phyloP scores from a whole-genome alignment of 1,284 basidiomycete species.

The Entoloma clypeatum region DNA sequence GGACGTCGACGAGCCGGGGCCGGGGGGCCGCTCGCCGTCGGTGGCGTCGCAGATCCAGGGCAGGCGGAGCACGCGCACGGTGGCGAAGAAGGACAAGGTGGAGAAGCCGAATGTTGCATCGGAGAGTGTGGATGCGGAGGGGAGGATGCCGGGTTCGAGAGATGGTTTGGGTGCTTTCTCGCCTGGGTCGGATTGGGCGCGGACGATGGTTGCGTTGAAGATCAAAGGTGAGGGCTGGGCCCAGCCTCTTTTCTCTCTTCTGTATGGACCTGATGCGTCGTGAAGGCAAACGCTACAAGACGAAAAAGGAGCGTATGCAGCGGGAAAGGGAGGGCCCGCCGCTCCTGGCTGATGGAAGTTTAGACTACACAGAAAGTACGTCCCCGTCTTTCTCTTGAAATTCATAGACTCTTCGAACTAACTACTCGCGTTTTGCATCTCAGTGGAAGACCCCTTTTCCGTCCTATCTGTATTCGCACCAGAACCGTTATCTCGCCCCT shows the following conservation, averaged over 20 bases:
- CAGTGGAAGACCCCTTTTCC: conserved; percentile 77
- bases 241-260: conserved; percentile 6
- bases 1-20: conserved; percentile 34
- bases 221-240: conserved; percentile 67
- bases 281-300: conserved; percentile 68
- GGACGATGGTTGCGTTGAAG: conserved; percentile 65
- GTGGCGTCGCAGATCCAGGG: conserved; percentile 34
- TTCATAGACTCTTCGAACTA: conserved; percentile 1
- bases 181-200: conserved; percentile 61
- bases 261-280: neutral
- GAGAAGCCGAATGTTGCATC: conserved; percentile 31
- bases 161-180: conserved; percentile 72
- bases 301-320: conserved; percentile 71
- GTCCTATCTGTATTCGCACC: conserved; percentile 60
- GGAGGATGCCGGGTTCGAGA: conserved; percentile 67
- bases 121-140: conserved; percentile 62
- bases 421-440: conserved; percentile 17
- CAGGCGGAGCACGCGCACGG: conserved; percentile 38
- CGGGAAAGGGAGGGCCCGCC: conserved; percentile 73
- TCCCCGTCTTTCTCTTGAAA: conserved; percentile 13
- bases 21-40: conserved; percentile 34
- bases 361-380: conserved; percentile 69
- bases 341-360: conserved; percentile 61
- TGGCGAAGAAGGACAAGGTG: conserved; percentile 47
- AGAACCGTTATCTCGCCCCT: conserved; percentile 49